Conservation (phyloP, 805 yeast genomes). For the Alloascoidea africana region DNA sequence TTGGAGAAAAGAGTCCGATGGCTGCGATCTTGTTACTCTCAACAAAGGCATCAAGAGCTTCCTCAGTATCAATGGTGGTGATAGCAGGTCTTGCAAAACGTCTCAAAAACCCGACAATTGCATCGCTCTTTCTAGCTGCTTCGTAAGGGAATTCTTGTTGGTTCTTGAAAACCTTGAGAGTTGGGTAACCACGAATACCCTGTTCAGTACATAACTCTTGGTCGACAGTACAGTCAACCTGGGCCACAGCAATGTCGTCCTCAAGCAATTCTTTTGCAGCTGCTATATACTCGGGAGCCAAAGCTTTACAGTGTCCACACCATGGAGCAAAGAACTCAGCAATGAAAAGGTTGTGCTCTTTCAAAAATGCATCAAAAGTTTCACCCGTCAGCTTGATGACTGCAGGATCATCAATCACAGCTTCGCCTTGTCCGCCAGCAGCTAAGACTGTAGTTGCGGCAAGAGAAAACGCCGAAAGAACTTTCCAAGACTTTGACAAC, state of each 20-base stretch:
- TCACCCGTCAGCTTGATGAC: constrained; percentile 29
- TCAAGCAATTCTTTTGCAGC: constrained; percentile 55
- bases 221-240: constrained; percentile 74
- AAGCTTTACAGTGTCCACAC: constrained; percentile 88
- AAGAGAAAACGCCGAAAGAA: constrained; percentile 3
- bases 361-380: constrained; percentile 11
- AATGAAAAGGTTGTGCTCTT: constrained; percentile 15
- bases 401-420: constrained; percentile 6
- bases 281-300: constrained; percentile 65
- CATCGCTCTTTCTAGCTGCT: constrained; percentile 74
- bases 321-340: constrained; percentile 95
- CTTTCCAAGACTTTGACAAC: too few relatives aligned
- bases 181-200: constrained; percentile 73
- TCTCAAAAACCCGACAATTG: constrained; percentile 66
- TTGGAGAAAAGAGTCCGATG: constrained; percentile 37
- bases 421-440: constrained; percentile 6
- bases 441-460: constrained; percentile 4
- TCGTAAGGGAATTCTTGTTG: constrained; percentile 45
- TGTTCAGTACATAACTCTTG: constrained; percentile 52
- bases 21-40: constrained; percentile 23
- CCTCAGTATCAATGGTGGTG: constrained; percentile 28
- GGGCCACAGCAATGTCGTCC: constrained; percentile 59
- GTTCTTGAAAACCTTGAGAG: constrained; percentile 50
- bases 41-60: constrained; percentile 33
- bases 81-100: constrained; percentile 76